These are phyloP conservation scores for Zancudomyces culisetae DNA, from an alignment of 371 early-diverging fungal genomes.

Conservation along the genomic window DNA sequence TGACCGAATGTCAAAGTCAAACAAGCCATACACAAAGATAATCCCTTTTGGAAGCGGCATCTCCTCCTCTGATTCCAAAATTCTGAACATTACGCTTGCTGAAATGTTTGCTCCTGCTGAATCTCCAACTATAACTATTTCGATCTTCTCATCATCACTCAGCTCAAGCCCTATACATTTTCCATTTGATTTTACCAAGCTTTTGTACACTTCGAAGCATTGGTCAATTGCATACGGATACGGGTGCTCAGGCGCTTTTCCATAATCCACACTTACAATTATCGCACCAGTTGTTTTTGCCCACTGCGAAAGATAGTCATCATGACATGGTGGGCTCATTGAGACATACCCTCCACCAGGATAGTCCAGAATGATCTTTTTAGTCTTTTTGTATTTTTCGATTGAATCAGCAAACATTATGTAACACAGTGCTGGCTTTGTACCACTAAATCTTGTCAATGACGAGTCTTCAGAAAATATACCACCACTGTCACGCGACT, in stretches of 20 bases:
- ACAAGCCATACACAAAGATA: slow-evolving; percentile 73
- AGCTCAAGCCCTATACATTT: slow-evolving; percentile 40
- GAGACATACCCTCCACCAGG: slow-evolving; percentile 80
- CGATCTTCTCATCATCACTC: slow-evolving; percentile 24
- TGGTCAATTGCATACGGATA: slow-evolving; percentile 85
- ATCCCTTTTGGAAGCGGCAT: slow-evolving; percentile 45
- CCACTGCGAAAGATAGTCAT: slow-evolving; percentile 46
- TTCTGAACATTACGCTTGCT: slow-evolving; percentile 43
- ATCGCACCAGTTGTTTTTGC: slow-evolving; percentile 41
- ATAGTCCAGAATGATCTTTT: slow-evolving; percentile 43
- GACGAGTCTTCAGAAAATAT: slow-evolving; percentile 10
- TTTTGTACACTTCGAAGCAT: slow-evolving; percentile 72
- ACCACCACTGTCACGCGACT: slow-evolving; percentile 23
- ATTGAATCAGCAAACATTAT: slow-evolving; percentile 31
- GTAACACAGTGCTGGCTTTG: slow-evolving; percentile 23
- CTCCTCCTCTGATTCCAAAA: slow-evolving; percentile 30
- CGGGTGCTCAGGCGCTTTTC: slow-evolving; percentile 87
- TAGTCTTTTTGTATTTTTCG: slow-evolving; percentile 24
- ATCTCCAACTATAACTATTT: slow-evolving; percentile 67
- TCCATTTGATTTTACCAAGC: slow-evolving; percentile 42
- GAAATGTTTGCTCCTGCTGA: slow-evolving; percentile 61
- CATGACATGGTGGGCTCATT: slow-evolving; percentile 60
- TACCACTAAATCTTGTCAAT: background rate
- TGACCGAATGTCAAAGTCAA: slow-evolving; percentile 72
- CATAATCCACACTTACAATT: slow-evolving; percentile 72